Evolutionary conservation across 1,139 yeast species (phyloP), one percentile per base, ranked within the genome.

Genomic region (Geotrichum histeridarum): DNA sequence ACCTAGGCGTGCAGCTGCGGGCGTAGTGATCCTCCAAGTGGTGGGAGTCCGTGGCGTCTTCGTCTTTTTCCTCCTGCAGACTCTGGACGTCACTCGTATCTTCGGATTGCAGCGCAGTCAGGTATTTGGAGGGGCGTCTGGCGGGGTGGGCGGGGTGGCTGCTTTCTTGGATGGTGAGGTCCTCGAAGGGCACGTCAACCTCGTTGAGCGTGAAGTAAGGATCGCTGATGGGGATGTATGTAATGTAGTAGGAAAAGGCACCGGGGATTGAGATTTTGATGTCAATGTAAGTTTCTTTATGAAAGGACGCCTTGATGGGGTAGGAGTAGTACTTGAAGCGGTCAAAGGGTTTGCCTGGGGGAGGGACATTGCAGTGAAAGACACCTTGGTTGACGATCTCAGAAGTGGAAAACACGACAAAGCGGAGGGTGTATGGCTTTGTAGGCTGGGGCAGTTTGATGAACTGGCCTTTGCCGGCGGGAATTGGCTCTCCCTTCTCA

Each of bases 301-400:
- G 63, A 59, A 70, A 69, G 11, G 57, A 60, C 8, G 65, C 77
- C 65, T 65, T 79, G 79, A 70, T 86, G 35, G 61, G 69, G 48
- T 79, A 75, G 51, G 78, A 73, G 59, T 77, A 74, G 67, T 80
- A 86, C 54, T 70, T 73, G 50, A 75, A 66, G 59, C 97, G 77
- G 27, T 79, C 76, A 64, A 86, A 91, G 17, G 59, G 60, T 9
- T 65, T 63, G 32, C 66, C 70, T 3, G 68, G 68, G 2, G 75
- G 74, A 0, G 95, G 95, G n/a, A 83, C 79, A 69, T 91, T 91
- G 54, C 87, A 82, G 78, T 82, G 81, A 39, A 93, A 74, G 3
- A 76, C 71, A 4, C 95, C 96, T 39, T 83, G 80, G 63, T 86
- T 79, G 31, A 88, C 75, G 11, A 89, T 80, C 31, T 80, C 77